Base-by-base conservation (phyloP, 108 stramenopile genomes). In the Nannochloropsis gaditana region DNA sequence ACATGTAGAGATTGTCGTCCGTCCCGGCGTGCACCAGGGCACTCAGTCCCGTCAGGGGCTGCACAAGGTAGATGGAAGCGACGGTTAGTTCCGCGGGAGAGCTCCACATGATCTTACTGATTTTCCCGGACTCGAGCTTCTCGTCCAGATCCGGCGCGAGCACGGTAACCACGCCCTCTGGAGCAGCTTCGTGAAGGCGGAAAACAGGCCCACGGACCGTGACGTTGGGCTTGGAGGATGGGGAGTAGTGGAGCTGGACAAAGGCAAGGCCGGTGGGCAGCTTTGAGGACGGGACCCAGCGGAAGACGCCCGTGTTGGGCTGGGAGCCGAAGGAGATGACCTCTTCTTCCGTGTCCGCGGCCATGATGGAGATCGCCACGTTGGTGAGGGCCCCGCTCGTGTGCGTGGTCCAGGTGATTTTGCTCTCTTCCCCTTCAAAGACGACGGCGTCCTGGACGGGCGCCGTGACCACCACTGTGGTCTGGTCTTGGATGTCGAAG, bases 251-350 rank as follows among this genome's bases (percentile, higher is more conserved):
- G 59, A 73, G 59, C 19, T n/a, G n/a, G 59, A 73, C 8, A n/a
- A 73, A 73, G 59, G 15, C 15, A n/a, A 15, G 59, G 59, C 59
- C 59, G 59, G 59, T n/a, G 59, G 59, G 15, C 19, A 73, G 59
- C 1, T 15, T 73, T 4, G 59, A 73, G 59, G 59, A 73, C 19
- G 59, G 59, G 4, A 73, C 59, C 59, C 59, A 73, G 59, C 59
- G 59, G n/a, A n/a, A 73, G 59, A 6, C n/a, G 4, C 59, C 59
- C 4, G 19, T 73, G 59, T 73, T 73, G 59, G 59, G 59, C n/a
- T 73, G 59, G 15, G 59, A n/a, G 59, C 59, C 59, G 59, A 73
- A 73, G 59, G 15, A n/a, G 59, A 73, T n/a, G 59, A 73, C 19
- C n/a, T 73, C 59, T 15, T 15, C 59, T 2, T n/a, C n/a, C 19